Conservation (phyloP, 257 asterid genomes). For the Petrea volubilis region DNA sequence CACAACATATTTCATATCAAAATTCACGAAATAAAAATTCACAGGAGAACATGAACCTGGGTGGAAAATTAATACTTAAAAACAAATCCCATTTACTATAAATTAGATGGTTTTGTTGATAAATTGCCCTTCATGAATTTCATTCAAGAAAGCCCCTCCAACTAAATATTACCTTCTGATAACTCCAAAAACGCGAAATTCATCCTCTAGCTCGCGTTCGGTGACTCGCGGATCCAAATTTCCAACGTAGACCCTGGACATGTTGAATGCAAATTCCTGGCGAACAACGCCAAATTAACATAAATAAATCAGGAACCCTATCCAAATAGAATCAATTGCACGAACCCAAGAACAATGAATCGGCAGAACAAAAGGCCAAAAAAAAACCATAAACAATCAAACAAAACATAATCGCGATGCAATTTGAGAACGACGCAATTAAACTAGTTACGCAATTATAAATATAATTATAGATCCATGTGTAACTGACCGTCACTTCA, state of each 20-base stretch:
- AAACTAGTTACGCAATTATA: neutral
- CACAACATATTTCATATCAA: too few species aligned
- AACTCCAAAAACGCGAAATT: conserved; percentile 76
- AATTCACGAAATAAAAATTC: too few species aligned
- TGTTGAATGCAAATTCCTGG: conserved; percentile 34
- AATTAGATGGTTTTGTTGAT: too few species aligned
- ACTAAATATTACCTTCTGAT: conserved; percentile 65
- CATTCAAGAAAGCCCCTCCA: too few species aligned
- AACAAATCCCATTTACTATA: too few species aligned
- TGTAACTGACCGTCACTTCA: neutral
- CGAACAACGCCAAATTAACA: neutral
- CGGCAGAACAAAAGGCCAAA: neutral
- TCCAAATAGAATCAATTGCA: neutral
- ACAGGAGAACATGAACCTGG: too few species aligned
- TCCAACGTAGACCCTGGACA: conserved; percentile 90
- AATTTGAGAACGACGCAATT: neutral
- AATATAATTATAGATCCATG: neutral
- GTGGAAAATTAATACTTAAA: too few species aligned
- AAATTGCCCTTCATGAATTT: too few species aligned
- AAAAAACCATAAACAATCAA: neutral
- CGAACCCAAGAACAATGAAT: neutral
- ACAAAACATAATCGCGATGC: neutral
- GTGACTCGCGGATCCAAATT: conserved; percentile 87
- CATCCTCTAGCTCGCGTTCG: conserved; percentile 95
- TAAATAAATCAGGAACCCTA: neutral